Percentiles rank a stretch among this genome's conserved stretches.
phyloP scores from a whole-genome alignment of 1,284 basidiomycete species.

The Thelephora terrestris region DNA sequence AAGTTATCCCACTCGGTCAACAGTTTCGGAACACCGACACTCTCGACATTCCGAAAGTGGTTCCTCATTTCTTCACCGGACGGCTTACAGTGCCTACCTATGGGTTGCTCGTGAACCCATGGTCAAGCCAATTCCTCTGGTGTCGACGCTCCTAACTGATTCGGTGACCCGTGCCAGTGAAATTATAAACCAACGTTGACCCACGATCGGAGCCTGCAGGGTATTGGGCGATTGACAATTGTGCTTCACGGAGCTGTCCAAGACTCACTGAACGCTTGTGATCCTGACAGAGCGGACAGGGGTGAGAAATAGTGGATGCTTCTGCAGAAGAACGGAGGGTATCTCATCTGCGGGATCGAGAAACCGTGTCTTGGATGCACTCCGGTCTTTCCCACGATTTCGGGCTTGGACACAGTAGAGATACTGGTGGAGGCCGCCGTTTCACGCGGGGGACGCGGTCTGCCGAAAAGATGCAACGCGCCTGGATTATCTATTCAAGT shows the following conservation, averaged over 20 bases:
- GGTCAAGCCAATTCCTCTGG: slow-evolving; percentile 29
- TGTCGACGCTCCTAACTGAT: slow-evolving; percentile 9
- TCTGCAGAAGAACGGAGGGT: slow-evolving; percentile 31
- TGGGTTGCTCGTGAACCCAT: slow-evolving; percentile 36
- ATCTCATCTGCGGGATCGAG: slow-evolving; percentile 18
- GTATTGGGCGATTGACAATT: slow-evolving; percentile 20
- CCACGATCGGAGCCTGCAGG: slow-evolving; percentile 6
- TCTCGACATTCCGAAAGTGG: slow-evolving; percentile 55
- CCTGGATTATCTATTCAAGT: too few relatives aligned
- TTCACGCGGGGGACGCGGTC: too few relatives aligned
- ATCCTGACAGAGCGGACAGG: slow-evolving; percentile 34
- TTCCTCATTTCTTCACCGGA: slow-evolving; percentile 70
- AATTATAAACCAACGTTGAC: slow-evolving; percentile 9
- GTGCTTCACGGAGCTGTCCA: slow-evolving; percentile 38
- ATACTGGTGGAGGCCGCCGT: too few relatives aligned
- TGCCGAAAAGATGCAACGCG: too few relatives aligned
- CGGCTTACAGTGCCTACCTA: too few relatives aligned
- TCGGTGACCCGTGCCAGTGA: slow-evolving; percentile 6
- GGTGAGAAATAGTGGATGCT: slow-evolving; percentile 32
- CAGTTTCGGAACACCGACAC: slow-evolving; percentile 49
- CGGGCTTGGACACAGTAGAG: too few relatives aligned
- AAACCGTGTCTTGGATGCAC: too few relatives aligned
- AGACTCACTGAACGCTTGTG: not conserved
- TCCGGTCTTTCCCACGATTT: too few relatives aligned
- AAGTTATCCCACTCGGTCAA: too few relatives aligned